Evolutionary conservation across 441 rosid genomes (phyloP), one percentile per base, ranked within the genome.

Genomic region (Arabidopsis hybrid): DNA sequence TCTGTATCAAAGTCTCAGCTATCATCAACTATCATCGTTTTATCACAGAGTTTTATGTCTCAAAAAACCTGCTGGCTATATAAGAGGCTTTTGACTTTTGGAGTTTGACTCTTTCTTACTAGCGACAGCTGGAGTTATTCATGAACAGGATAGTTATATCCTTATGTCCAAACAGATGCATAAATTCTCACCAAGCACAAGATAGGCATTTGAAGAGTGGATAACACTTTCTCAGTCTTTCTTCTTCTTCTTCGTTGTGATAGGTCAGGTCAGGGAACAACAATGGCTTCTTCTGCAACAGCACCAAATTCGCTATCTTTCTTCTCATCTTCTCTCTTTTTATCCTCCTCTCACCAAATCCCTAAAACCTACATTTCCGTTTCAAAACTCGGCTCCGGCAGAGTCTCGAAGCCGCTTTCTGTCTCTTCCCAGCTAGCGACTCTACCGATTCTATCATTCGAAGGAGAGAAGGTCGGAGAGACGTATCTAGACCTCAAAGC

Each of bases 381-480:
- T 65, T 13, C 78, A 39, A 72, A 72, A 26, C 60, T 80, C 35
- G 35, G 16, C 63, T 75, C 85, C 71, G 53, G 53, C n/a, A 76
- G 71, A 60, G 56, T 82, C 42, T 50, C 69, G 17, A 77, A 16
- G 34, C 71, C 84, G 0, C 79, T 89, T 71, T 70, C 85, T 14
- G 50, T 94, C 76, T 66, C 87, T 10, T 86, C 86, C 39, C 84
- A 88, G 81, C 78, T 78, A 56, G 85, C 97, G 29, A 83, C 93
- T 0, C 80, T 89, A 26, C 96, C 97, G 0, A 69, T 92, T 60
- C 79, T 91, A 34, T 85, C 92, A 67, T 95, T 95, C 89, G 67
- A 84, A 9, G 99, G 99, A 6, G 93, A 95, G 39, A 91, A 84
- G 38, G 34, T 95, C 13, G 98, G 98, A 1, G 99, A 95, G 67